Base-by-base conservation (phyloP, 2,329 filamentous ascomycete genomes). In the Emmonsiellopsis sp. region DNA sequence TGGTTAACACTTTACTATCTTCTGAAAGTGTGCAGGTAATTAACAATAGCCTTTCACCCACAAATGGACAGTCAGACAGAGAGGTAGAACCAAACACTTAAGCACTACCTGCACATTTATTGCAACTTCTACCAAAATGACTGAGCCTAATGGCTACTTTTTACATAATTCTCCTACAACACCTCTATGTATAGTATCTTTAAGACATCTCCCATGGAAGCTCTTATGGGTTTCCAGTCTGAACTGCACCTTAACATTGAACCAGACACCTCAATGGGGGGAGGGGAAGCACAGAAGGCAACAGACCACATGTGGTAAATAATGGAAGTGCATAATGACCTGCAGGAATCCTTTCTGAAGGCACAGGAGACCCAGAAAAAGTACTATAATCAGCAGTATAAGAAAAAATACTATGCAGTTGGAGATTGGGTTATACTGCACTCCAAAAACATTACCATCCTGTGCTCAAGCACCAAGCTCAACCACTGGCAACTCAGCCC, bases 101-200 rank as follows among this genome's bases (percentile, higher is more conserved):
- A 58, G 35, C 31, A 55, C 5, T 60, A 60, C 31, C 50, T 61
- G 6, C 44, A 50, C 7, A 20, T 30, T 32, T 61, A 50, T 43
- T 32, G 42, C 20, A 56, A 54, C 37, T 59, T 54, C 44, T n/a
- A 50, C 10, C 50, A 61, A 35, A 49, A 61, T 46, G 49, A 61
- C 38, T 61, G 48, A 53, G 51, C 43, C 2, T 4, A 51, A 38
- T 51, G 38, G 37, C 34, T 61, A n/a, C 53, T 49, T 9, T 5
- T 51, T 7, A 55, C 59, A 6, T 31, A 61, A 49, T 59, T 58
- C 41, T 50, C 52, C n/a, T 47, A 51, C 26, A 61, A 60, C 50
- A 57, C 48, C 38, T 44, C 45, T 7, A 4, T 15, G 5, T 9
- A 53, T 47, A 46, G 32, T 11, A 9, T 26, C 11, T 37, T 31